Evolutionary conservation across 192 early-diverging fungal species (phyloP).

Genomic region (Chytriomyces hyalinus): DNA sequence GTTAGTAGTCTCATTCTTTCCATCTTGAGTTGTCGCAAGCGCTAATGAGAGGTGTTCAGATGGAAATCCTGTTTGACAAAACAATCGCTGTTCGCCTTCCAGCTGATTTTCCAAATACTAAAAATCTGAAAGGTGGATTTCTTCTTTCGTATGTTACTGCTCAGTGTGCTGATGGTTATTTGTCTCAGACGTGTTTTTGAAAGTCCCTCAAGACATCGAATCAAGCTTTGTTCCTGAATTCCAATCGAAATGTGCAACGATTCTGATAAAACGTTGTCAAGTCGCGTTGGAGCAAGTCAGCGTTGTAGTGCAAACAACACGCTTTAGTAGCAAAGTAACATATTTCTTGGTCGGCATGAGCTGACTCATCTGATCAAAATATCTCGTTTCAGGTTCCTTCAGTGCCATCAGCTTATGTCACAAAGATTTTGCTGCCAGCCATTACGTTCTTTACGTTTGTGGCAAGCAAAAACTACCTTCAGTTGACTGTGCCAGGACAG

Average conservation of each 20-base stretch:
- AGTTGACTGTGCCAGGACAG: not conserved
- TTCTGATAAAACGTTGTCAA: slow-evolving; percentile 27
- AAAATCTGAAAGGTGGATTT: slow-evolving; percentile 18
- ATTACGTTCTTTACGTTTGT: slow-evolving; percentile 8
- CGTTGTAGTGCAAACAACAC: slow-evolving; percentile 28
- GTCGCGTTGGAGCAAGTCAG: slow-evolving; percentile 29
- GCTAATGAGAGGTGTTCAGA: not conserved
- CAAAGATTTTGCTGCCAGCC: slow-evolving; percentile 27
- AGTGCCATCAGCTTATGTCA: slow-evolving; percentile 25
- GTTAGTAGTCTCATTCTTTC: no score
- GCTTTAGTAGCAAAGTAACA: slow-evolving; percentile 31
- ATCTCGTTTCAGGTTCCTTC: slow-evolving; percentile 4
- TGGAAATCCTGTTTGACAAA: slow-evolving; percentile 9
- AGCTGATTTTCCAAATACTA: slow-evolving; percentile 1
- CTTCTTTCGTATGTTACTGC: not conserved
- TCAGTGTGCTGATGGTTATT: not conserved
- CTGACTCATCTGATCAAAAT: not conserved
- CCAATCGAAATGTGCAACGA: not conserved
- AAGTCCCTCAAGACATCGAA: not conserved
- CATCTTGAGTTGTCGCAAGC: no score
- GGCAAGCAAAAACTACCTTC: not conserved
- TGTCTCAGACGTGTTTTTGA: slow-evolving; percentile 3
- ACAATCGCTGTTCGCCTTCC: slow-evolving; percentile 4
- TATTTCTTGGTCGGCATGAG: not conserved
- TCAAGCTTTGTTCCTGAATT: slow-evolving; percentile 4